Base-by-base conservation (phyloP, 2,329 filamentous ascomycete species). In the Aspergillus unguis region DNA sequence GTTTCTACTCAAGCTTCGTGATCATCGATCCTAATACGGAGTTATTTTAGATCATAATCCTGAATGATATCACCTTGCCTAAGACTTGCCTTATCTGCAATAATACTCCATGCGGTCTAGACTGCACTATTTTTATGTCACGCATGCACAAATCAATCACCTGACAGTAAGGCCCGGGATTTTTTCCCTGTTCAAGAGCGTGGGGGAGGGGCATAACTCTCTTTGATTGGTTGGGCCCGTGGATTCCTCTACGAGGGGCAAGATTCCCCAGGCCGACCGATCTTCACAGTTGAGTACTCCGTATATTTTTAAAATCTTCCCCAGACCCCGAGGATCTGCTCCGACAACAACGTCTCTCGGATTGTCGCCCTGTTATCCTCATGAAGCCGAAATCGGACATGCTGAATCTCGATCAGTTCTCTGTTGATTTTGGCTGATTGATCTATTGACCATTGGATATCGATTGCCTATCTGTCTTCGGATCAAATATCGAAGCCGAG, bases 351-450 rank as follows among this genome's bases (percentile, higher is more conserved):
- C 41, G 36, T 48, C 23, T 28, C 32, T 6, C 35, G 31, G n/a
- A 44, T 53, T 41, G 45, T 49, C 41, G 45, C 45, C 32, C 40
- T 11, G 40, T 45, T 36, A 48, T 48, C 37, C 44, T 11, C 45
- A 53, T 53, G 51, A 53, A 41, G 37, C 11, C 38, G 43, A 7
- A 9, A 27, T 31, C 28, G 27, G 38, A 48, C 25, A 44, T 44
- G 45, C 41, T 37, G 44, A 29, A 33, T 40, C 45, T 45, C 41
- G 38, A 25, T 49, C 51, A 45, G 33, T 53, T 41, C 27, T 45
- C 45, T 33, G 51, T 49, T 26, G 51, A 49, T 38, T 53, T 45
- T 46, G 51, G 45, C 29, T 53, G 44, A 48, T 43, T 44, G 48
- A 29, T 9, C 25, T 46, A 8, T 42, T 36, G 5, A 17, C 32